A percentile compares a stretch with the other conserved stretches of the same genome.
These are phyloP conservation scores for Eleusine indica DNA, from an alignment of 176 grass and related monocot species.

Conservation along the genomic window DNA sequence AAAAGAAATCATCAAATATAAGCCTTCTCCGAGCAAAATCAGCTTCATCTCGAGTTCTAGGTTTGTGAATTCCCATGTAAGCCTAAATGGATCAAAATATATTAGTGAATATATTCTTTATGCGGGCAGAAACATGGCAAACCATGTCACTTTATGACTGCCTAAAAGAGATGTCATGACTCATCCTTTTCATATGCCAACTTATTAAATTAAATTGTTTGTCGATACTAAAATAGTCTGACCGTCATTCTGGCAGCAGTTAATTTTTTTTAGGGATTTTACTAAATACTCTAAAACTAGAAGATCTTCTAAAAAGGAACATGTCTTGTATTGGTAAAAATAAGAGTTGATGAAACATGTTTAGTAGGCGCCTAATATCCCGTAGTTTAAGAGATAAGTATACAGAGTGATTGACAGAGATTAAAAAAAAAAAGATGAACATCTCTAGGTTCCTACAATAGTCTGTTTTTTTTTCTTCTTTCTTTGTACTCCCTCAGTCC, in stretches of 20 bases:
- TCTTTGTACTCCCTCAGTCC: neutral
- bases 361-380: neutral
- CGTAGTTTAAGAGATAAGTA: slow-evolving; percentile 15
- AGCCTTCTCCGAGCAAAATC: slow-evolving; percentile 90
- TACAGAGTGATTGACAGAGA: slow-evolving; percentile 21
- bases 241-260: neutral
- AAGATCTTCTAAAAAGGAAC: neutral
- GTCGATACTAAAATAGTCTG: neutral
- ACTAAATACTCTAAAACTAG: slow-evolving; percentile 21
- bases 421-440: neutral
- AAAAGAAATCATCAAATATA: slow-evolving; percentile 99
- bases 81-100: slow-evolving; percentile 66
- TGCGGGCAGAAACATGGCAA: slow-evolving; percentile 5
- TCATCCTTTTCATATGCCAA: neutral
- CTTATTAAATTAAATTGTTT: neutral
- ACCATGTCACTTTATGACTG: neutral
- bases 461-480: neutral
- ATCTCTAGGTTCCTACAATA: slow-evolving; percentile 4
- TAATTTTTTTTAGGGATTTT: neutral
- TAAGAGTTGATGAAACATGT: neutral
- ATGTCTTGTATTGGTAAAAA: slow-evolving; percentile 5
- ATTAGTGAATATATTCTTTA: slow-evolving; percentile 3
- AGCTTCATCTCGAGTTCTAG: slow-evolving; percentile 80
- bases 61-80: slow-evolving; percentile 88
- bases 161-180: neutral